Evolutionary conservation across 805 yeast genomes (phyloP).

Genomic region (Candida boleticola): DNA sequence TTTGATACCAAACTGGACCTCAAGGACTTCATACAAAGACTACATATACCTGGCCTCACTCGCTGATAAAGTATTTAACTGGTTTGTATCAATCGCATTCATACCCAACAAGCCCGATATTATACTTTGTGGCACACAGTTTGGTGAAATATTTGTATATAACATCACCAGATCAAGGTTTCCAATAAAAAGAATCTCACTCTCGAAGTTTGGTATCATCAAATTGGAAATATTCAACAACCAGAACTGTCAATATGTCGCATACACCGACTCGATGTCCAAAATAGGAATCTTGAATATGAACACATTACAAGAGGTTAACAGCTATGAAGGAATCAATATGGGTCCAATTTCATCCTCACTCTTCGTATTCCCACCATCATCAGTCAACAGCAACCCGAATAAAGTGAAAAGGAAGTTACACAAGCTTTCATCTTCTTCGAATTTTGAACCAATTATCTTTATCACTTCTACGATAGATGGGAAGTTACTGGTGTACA

Average conservation of each 20-base stretch:
- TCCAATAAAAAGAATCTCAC: conserved; percentile 13
- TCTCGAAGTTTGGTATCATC: conserved; percentile 25
- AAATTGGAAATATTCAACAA: conserved; percentile 15
- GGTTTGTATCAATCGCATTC: conserved; percentile 24
- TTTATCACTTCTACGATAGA: conserved; percentile 21
- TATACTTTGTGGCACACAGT: conserved; percentile 30
- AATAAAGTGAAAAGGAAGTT: conserved; percentile 1
- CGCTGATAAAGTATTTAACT: conserved; percentile 10
- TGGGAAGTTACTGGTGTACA: conserved; percentile 19
- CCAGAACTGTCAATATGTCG: conserved; percentile 12
- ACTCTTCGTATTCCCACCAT: conserved; percentile 13
- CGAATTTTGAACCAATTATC: conserved; percentile 23
- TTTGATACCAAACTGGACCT: conserved; percentile 15
- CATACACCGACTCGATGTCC: conserved; percentile 29
- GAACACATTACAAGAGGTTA: conserved; percentile 12
- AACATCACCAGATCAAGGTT: conserved; percentile 7
- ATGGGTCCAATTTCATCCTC: conserved; percentile 20
- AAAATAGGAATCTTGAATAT: conserved; percentile 26
- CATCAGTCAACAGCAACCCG: background rate
- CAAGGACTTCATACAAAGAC: conserved; percentile 7
- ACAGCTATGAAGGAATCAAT: conserved; percentile 19
- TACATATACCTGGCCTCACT: conserved; percentile 10
- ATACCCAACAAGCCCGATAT: conserved; percentile 9
- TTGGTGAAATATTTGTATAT: conserved; percentile 26
- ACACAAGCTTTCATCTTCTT: conserved; percentile 4